Conservation (phyloP, 805 yeast genomes). For the Hanseniaspora jakobsenii region DNA sequence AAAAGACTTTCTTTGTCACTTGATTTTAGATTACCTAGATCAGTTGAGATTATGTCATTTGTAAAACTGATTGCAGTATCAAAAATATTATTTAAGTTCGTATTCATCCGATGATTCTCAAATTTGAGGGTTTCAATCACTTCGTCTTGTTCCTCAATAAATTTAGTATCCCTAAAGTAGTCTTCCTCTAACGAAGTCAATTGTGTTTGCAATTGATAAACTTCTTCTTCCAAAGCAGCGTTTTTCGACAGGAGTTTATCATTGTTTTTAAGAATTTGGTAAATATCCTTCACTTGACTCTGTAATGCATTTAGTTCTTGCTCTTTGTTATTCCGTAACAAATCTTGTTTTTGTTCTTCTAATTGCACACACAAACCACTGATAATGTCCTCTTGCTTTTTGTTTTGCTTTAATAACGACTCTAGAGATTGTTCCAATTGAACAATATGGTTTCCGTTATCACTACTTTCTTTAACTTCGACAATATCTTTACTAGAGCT, state of each 20-base stretch:
- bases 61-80: neutral
- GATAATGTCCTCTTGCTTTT: too few species aligned
- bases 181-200: neutral
- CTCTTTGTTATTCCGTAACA: neutral
- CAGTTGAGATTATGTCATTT: neutral
- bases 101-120: neutral
- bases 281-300: neutral
- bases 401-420: neutral
- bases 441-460: neutral
- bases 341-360: neutral
- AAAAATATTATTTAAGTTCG: neutral
- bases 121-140: neutral
- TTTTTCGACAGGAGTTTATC: too few species aligned
- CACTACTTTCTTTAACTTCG: neutral
- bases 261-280: neutral
- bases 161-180: too few species aligned
- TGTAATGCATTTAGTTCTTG: neutral
- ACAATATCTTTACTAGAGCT: neutral
- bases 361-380: neutral
- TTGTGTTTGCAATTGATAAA: too few species aligned
- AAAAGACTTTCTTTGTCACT: constrained; percentile 11
- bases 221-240: too few species aligned
- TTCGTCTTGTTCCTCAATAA: neutral
- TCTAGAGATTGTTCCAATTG: neutral
- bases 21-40: neutral